Evolutionary conservation across 2,329 filamentous ascomycete genomes (phyloP).

Genomic region (Trichoderma simmonsii): DNA sequence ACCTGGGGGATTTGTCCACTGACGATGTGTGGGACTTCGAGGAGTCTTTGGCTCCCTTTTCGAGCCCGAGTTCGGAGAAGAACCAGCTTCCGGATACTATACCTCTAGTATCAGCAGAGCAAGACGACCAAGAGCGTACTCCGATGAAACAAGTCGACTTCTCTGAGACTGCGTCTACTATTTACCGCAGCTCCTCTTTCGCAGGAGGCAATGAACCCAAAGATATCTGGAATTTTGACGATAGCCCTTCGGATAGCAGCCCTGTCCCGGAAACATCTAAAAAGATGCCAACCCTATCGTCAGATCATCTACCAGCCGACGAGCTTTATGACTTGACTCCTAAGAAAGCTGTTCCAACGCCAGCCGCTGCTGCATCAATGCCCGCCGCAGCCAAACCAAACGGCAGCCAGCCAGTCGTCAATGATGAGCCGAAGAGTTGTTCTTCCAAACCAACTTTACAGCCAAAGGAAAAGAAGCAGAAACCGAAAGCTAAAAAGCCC

Average conservation of each 20-base stretch:
- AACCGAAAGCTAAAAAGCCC: conserved; percentile 35
- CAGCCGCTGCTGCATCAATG: background rate
- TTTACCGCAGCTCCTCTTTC: conserved; percentile 32
- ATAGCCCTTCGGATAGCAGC: conserved; percentile 15
- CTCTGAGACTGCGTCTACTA: conserved; percentile 37
- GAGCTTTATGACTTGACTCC: conserved; percentile 30
- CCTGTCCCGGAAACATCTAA: background rate
- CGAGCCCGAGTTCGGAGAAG: conserved; percentile 27
- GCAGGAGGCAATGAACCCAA: conserved; percentile 10
- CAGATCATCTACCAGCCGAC: conserved; percentile 27
- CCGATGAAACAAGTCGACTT: conserved; percentile 27
- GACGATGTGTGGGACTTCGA: conserved; percentile 26
- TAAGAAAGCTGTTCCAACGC: background rate
- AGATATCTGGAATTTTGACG: conserved; percentile 22
- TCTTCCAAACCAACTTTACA: background rate
- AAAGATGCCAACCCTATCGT: background rate
- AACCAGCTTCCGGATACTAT: conserved; percentile 32
- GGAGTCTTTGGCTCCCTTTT: conserved; percentile 26
- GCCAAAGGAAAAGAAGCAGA: conserved; percentile 20
- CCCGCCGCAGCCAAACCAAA: background rate
- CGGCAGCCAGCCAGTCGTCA: too few relatives aligned
- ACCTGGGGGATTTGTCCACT: conserved; percentile 16
- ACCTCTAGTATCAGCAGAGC: background rate
- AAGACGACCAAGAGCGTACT: background rate
- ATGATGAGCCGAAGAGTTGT: background rate